Percentiles rank a stretch among this genome's conserved stretches.
These are phyloP conservation scores for Agrocybe chaxingu DNA, from an alignment of 768 basidiomycete genomes.

Conservation along the genomic window DNA sequence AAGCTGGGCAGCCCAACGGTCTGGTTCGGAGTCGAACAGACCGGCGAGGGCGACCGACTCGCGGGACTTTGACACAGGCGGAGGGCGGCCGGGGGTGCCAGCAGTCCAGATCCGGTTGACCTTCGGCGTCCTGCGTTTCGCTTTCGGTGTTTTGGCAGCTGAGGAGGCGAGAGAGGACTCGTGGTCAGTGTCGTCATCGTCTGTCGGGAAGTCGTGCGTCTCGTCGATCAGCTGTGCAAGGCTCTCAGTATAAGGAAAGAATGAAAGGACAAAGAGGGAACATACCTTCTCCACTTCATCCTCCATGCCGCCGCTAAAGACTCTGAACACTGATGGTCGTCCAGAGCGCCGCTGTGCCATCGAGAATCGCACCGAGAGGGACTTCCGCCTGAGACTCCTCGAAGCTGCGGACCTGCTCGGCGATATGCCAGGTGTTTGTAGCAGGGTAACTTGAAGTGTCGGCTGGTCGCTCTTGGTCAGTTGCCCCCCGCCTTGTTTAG, in stretches of 20 bases:
- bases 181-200: conserved; percentile 14
- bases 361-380: conserved; percentile 19
- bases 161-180: conserved; percentile 6
- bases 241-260: background rate
- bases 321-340: conserved; percentile 20
- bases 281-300: conserved; percentile 22
- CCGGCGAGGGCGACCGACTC: conserved; percentile 17
- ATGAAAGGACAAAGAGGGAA: background rate
- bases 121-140: conserved; percentile 14
- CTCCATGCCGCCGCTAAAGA: conserved; percentile 15
- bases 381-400: conserved; percentile 17
- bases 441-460: background rate
- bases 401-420: conserved; percentile 5
- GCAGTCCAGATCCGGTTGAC: conserved; percentile 29
- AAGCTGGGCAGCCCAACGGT: conserved; percentile 10
- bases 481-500: background rate
- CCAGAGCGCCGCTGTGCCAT: conserved; percentile 17
- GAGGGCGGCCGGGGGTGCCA: conserved; percentile 15
- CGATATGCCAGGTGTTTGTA: conserved; percentile 6
- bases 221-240: conserved; percentile 19
- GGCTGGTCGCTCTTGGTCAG: background rate
- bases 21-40: conserved; percentile 16
- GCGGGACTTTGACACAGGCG: conserved; percentile 10
- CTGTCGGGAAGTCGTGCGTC: conserved; percentile 22
- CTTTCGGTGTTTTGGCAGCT: conserved; percentile 15